phyloP scores from a whole-genome alignment of 164 flowering plant species.

The Nymphaea thermarum region DNA sequence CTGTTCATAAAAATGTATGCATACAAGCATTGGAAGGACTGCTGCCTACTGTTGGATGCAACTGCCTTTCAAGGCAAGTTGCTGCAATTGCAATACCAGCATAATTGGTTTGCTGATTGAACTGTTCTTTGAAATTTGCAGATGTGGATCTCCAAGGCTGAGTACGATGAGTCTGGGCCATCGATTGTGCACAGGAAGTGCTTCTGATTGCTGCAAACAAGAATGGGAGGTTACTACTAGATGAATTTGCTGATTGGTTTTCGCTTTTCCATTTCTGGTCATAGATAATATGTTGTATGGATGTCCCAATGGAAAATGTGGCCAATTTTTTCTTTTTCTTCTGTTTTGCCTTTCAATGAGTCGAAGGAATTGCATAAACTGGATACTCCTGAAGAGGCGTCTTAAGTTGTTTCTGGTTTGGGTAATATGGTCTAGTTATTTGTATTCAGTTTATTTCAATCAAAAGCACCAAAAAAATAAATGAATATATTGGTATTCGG shows the following conservation, averaged over 20 bases:
- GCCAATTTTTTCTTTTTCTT: neutral
- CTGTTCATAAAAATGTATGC: neutral
- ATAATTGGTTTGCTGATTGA: neutral
- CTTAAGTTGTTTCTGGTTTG: neutral
- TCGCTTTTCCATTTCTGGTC: neutral
- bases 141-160: conserved; percentile 33
- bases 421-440: neutral
- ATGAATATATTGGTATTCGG: no score
- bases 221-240: neutral
- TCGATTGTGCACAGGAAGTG: conserved; percentile 36
- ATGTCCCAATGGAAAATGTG: neutral
- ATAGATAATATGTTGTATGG: neutral
- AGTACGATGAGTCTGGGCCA: conserved; percentile 31
- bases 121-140: conserved; percentile 8
- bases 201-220: conserved; percentile 13
- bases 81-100: no score
- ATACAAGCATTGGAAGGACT: neutral
- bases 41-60: no score
- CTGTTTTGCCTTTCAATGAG: neutral
- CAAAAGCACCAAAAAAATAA: no score
- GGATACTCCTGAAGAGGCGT: neutral
- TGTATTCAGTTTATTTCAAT: no score
- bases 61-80: no score
- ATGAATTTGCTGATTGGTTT: neutral
- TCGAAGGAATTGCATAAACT: neutral